These are phyloP conservation scores for Whalleya microplaca DNA, from an alignment of 2,329 filamentous ascomycete species.

Conservation along the genomic window DNA sequence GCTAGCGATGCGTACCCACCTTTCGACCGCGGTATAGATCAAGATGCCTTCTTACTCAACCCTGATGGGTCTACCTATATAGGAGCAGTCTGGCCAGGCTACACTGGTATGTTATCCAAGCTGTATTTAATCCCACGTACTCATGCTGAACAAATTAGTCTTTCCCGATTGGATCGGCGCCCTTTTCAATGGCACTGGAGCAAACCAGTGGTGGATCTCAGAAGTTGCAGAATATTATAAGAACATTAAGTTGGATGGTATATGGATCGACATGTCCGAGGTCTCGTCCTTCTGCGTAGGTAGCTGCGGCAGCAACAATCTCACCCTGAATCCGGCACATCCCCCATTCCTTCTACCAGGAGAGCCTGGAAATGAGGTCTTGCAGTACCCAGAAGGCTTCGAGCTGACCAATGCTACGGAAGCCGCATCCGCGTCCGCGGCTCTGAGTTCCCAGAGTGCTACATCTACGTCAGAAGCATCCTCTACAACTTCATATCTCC, in stretches of 20 bases:
- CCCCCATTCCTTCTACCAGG: conserved; percentile 68
- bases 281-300: conserved; percentile 69
- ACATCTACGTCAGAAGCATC: conserved; percentile 34
- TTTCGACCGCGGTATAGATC: conserved; percentile 64
- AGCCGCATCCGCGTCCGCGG: conserved; percentile 61
- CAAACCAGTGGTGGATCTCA: conserved; percentile 69
- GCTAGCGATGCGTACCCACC: conserved; percentile 64
- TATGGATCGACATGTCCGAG: conserved; percentile 65
- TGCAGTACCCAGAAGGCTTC: conserved; percentile 71
- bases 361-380: conserved; percentile 62
- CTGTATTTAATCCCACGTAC: background rate
- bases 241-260: conserved; percentile 53
- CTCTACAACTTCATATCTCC: conserved; percentile 52
- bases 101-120: conserved; percentile 45
- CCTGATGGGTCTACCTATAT: conserved; percentile 60
- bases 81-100: conserved; percentile 76
- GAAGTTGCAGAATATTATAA: conserved; percentile 63
- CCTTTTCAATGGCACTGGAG: conserved; percentile 62
- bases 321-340: conserved; percentile 70
- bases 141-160: conserved; percentile 40
- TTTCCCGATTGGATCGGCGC: conserved; percentile 74
- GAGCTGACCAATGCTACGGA: conserved; percentile 70
- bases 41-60: conserved; percentile 59
- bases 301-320: conserved; percentile 68
- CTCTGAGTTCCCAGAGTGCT: conserved; percentile 42